Percentiles rank a stretch among this genome's conserved stretches.
Evolutionary conservation across 768 basidiomycete genomes (phyloP).

Genomic region (Russula virescens): DNA sequence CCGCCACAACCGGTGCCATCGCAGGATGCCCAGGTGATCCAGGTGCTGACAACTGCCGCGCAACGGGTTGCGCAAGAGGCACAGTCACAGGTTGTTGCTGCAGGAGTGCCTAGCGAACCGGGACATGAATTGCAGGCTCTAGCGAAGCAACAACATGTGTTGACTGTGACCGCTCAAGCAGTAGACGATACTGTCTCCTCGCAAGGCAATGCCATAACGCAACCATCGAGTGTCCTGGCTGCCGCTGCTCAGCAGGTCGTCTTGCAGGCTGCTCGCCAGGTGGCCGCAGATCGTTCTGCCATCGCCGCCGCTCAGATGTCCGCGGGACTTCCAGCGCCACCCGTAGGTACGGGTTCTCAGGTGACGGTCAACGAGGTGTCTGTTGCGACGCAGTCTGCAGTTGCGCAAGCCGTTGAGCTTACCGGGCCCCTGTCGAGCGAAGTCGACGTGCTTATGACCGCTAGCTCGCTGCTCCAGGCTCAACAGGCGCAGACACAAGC

Average conservation of each 20-base stretch:
- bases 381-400: slow-evolving; percentile 65
- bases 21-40: slow-evolving; percentile 67
- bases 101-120: slow-evolving; percentile 39
- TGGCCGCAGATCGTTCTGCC: slow-evolving; percentile 45
- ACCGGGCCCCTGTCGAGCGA: slow-evolving; percentile 68
- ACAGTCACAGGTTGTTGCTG: slow-evolving; percentile 58
- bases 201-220: slow-evolving; percentile 39
- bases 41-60: slow-evolving; percentile 70
- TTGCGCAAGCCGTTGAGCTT: slow-evolving; percentile 77
- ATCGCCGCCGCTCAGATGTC: slow-evolving; percentile 39
- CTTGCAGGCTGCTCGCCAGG: slow-evolving; percentile 63
- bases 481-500: slow-evolving; percentile 33
- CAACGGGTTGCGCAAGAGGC: slow-evolving; percentile 73
- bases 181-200: slow-evolving; percentile 60
- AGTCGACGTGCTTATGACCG: slow-evolving; percentile 75
- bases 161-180: slow-evolving; percentile 65
- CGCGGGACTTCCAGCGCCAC: slow-evolving; percentile 35
- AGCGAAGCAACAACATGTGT: slow-evolving; percentile 75
- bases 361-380: slow-evolving; percentile 55
- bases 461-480: slow-evolving; percentile 47
- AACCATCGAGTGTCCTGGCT: slow-evolving; percentile 52
- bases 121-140: slow-evolving; percentile 56
- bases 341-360: slow-evolving; percentile 31
- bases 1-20: slow-evolving; percentile 33
- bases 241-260: slow-evolving; percentile 80